Conservation (phyloP, 768 basidiomycete species). For the Termitomyces sp. region DNA sequence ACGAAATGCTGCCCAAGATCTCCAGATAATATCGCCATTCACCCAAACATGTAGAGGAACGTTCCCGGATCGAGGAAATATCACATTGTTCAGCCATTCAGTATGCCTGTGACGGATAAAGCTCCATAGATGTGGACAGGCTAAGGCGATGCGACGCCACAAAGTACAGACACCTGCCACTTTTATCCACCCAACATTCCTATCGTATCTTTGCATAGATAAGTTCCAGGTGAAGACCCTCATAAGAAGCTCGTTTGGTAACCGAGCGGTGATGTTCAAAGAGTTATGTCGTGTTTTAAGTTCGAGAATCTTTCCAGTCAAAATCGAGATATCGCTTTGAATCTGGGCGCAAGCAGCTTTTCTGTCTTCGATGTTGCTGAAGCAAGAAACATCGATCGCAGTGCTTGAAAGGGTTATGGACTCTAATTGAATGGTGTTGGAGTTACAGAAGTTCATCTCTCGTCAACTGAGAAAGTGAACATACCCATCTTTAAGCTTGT, state of each 20-base stretch:
- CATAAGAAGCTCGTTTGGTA: not conserved
- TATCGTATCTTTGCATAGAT: not conserved
- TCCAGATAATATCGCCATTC: too few relatives aligned
- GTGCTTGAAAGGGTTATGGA: not conserved
- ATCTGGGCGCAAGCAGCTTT: not conserved
- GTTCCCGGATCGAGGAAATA: not conserved
- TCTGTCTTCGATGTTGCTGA: not conserved
- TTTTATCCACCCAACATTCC: not conserved
- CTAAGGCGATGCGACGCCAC: not conserved
- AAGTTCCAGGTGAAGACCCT: not conserved
- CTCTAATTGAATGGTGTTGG: too few relatives aligned
- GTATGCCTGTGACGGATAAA: not conserved
- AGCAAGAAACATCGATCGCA: not conserved
- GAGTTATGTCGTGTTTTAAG: not conserved
- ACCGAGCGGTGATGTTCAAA: not conserved
- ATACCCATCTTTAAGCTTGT: too few relatives aligned
- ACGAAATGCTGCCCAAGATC: not conserved
- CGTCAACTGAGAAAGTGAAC: too few relatives aligned
- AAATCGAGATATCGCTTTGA: not conserved
- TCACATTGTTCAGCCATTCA: too few relatives aligned
- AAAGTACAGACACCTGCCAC: not conserved
- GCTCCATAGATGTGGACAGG: not conserved
- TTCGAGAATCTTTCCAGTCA: not conserved
- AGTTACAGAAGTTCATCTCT: too few relatives aligned
- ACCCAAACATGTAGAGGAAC: not conserved